Evolutionary conservation across 192 early-diverging fungal genomes (phyloP), one percentile per base, ranked within the genome.

Genomic region (Thamnidium elegans): DNA sequence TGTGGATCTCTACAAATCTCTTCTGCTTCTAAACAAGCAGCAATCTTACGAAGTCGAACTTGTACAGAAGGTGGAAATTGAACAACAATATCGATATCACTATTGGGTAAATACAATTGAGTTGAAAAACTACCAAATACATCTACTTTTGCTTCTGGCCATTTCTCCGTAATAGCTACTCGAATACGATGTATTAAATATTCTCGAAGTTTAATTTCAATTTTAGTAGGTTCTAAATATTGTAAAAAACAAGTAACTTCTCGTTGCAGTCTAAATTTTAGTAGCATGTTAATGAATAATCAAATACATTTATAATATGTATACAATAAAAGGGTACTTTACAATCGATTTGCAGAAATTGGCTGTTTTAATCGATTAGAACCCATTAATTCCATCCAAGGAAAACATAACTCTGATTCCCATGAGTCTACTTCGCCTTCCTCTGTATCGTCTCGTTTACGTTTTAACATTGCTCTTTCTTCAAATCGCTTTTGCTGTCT

Each of bases 51-150:
- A 15, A 92, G 56, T 30, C 68, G 63, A 32, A n/a, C 32, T 19
- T n/a, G 11, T 8, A 31, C 14, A 30, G 13, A 19, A 9, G 5
- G 14, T 34, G 63, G 15, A 54, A 47, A 76, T 50, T 72, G 47
- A 6, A 72, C 44, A 7, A 79, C 70, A 15, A 81, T 17, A 63
- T 79, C 79, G 46, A 81, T 71, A 39, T 81, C 77, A 68, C 75
- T 76, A 67, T 59, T n/a, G 17, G 52, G 19, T 68, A 30, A 26
- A 23, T 55, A 30, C 3, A 42, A 23, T 7, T 50, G 78, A 0
- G 96, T 94, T n/a, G 83, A 81, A 68, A 92, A 98, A 65, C 90
- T 92, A 9, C 96, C 96, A 86, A 94, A 98, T 19, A 88, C 86
- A 1, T 79, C 56, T 7, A 90, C 75, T 17, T 66, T 52, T 4